Conservation (phyloP, 495 filamentous ascomycete species). For the Penicillium chermesinum region DNA sequence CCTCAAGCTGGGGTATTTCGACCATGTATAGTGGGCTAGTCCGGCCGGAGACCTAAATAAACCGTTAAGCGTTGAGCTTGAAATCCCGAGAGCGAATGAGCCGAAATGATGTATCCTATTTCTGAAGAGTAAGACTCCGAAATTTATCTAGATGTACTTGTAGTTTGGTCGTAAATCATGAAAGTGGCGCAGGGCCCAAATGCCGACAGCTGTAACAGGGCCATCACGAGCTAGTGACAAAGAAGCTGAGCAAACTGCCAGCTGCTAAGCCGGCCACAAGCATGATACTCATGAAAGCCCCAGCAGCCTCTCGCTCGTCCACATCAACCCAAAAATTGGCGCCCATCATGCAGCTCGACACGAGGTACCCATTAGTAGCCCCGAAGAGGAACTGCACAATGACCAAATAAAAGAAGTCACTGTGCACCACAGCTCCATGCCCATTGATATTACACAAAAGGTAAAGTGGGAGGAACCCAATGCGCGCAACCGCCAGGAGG, state of each 20-base stretch:
- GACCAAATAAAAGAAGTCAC: conserved; percentile 83
- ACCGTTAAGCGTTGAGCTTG: neutral
- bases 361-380: conserved; percentile 77
- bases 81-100: neutral
- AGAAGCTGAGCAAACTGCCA: conserved; percentile 87
- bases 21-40: too few relatives aligned
- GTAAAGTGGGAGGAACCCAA: conserved; percentile 78
- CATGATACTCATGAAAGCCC: conserved; percentile 89
- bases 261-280: conserved; percentile 76
- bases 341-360: conserved; percentile 85
- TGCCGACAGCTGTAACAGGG: neutral
- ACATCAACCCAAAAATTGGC: conserved; percentile 71
- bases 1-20: neutral
- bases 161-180: neutral
- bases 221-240: conserved; percentile 43
- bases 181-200: neutral
- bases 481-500: conserved; percentile 54
- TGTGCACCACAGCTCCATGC: conserved; percentile 59
- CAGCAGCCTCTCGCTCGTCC: conserved; percentile 79
- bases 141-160: neutral
- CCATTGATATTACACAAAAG: conserved; percentile 80
- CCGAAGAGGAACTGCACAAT: conserved; percentile 82
- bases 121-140: neutral
- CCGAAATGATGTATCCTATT: neutral
- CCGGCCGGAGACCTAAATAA: too few relatives aligned